These are phyloP conservation scores for Mariannaea sp. DNA, from an alignment of 2,329 filamentous ascomycete genomes.

Conservation along the genomic window DNA sequence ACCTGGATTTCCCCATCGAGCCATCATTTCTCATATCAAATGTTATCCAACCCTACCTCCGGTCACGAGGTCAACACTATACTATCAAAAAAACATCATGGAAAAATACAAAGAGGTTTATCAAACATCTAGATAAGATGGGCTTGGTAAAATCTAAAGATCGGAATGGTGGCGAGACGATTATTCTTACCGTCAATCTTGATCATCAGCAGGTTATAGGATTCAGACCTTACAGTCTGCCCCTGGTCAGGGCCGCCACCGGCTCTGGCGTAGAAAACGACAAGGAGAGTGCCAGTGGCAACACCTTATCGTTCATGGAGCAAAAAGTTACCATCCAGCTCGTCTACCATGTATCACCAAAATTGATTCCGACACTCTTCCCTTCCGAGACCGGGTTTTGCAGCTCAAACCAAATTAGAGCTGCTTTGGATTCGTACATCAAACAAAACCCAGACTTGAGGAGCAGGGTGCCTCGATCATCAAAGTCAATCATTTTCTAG, in stretches of 20 bases:
- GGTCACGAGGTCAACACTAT: conserved; percentile 28
- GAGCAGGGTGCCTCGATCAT: conserved; percentile 26
- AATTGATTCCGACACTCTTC: conserved; percentile 27
- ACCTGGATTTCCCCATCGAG: conserved; percentile 29
- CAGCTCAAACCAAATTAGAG: conserved; percentile 23
- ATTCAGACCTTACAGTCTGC: conserved; percentile 29
- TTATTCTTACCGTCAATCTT: conserved; percentile 31
- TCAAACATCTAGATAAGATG: conserved; percentile 29
- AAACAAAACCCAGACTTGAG: conserved; percentile 26
- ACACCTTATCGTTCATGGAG: conserved; percentile 5
- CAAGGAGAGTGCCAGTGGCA: no score
- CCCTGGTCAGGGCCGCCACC: conserved; percentile 10
- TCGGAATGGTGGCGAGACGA: conserved; percentile 30
- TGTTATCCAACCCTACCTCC: conserved; percentile 32
- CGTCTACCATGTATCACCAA: conserved; percentile 26
- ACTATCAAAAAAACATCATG: conserved; percentile 34
- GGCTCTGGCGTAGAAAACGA: background rate
- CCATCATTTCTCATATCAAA: conserved; percentile 32
- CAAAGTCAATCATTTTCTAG: conserved; percentile 28
- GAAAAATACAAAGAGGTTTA: conserved; percentile 34
- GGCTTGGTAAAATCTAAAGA: conserved; percentile 26
- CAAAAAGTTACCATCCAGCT: conserved; percentile 26
- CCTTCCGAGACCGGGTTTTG: conserved; percentile 33
- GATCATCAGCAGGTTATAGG: conserved; percentile 18
- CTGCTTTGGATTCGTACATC: conserved; percentile 31